A percentile compares a stretch with the other conserved stretches of the same genome.
These are phyloP conservation scores for Trichophyton verrucosum DNA, from an alignment of 2,329 filamentous ascomycete genomes.

Conservation along the genomic window DNA sequence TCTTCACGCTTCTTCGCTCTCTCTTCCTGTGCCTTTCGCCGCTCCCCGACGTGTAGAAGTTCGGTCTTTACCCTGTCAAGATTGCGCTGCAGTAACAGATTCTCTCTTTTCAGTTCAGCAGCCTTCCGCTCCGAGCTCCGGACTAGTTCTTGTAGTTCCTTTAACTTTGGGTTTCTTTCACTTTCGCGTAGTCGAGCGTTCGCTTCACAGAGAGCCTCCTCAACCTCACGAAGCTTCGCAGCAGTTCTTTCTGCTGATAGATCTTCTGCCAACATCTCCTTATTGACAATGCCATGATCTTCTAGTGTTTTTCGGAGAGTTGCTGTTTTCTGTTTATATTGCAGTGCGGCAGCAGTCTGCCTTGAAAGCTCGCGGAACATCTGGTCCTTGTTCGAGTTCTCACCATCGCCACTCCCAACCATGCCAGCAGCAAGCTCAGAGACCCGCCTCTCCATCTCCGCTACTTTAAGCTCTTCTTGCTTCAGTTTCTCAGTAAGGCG, in stretches of 20 bases:
- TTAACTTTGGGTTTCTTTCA: constrained; percentile 22
- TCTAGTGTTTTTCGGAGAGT: constrained; percentile 28
- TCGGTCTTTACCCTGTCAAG: constrained; percentile 32
- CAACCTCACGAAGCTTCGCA: constrained; percentile 22
- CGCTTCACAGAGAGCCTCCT: constrained; percentile 25
- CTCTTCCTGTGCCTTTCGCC: constrained; percentile 32
- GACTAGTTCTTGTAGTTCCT: constrained; percentile 24
- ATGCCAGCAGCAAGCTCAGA: constrained; percentile 31
- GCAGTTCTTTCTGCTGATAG: constrained; percentile 12
- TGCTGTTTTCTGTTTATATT: constrained; percentile 33
- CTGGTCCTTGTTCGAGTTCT: constrained; percentile 26
- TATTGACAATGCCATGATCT: constrained; percentile 27
- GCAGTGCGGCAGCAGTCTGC: constrained; percentile 33
- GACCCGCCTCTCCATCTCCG: constrained; percentile 34
- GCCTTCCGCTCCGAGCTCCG: constrained; percentile 32
- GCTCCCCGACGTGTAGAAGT: constrained; percentile 31
- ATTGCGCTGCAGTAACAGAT: constrained; percentile 28
- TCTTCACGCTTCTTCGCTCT: constrained; percentile 30
- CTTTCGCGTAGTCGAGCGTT: constrained; percentile 25
- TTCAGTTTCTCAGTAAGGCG: constrained; percentile 41
- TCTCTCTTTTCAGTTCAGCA: constrained; percentile 30
- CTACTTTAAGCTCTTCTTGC: constrained; percentile 36
- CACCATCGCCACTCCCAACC: constrained; percentile 18
- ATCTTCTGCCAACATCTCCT: constrained; percentile 16
- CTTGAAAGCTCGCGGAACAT: constrained; percentile 32